Conservation (phyloP, 83 land plant species). For the Picea abies region DNA sequence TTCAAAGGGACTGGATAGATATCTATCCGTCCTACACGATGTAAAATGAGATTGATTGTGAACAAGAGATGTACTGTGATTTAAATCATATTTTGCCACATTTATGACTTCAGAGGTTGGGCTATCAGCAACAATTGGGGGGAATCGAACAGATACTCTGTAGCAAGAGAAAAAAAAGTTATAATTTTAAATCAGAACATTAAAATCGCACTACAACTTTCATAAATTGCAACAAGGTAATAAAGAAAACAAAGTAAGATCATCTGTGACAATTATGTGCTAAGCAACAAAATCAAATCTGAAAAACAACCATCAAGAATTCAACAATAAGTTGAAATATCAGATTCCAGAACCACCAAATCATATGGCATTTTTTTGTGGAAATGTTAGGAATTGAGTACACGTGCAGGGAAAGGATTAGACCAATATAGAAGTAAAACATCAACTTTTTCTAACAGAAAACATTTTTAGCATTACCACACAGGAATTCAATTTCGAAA, state of each 20-base stretch:
- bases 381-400: no score
- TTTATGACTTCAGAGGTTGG: neutral
- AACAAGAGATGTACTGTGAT: neutral
- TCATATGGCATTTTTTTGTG: no score
- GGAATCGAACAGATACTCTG: conserved; percentile 5
- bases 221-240: neutral
- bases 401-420: neutral
- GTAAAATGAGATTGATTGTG: neutral
- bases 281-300: neutral
- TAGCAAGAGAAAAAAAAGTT: neutral
- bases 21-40: neutral
- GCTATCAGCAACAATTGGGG: neutral
- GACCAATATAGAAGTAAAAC: neutral
- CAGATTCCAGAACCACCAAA: no score
- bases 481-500: neutral
- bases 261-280: neutral
- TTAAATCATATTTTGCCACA: neutral
- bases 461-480: neutral
- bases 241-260: neutral
- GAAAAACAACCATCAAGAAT: neutral
- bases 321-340: neutral
- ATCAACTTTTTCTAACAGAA: neutral
- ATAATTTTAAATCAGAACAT: neutral
- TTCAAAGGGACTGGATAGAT: conserved; percentile 16
- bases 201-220: neutral